Evolutionary conservation across 2,329 filamentous ascomycete species (phyloP).

Genomic region (Apiospora arundinis): DNA sequence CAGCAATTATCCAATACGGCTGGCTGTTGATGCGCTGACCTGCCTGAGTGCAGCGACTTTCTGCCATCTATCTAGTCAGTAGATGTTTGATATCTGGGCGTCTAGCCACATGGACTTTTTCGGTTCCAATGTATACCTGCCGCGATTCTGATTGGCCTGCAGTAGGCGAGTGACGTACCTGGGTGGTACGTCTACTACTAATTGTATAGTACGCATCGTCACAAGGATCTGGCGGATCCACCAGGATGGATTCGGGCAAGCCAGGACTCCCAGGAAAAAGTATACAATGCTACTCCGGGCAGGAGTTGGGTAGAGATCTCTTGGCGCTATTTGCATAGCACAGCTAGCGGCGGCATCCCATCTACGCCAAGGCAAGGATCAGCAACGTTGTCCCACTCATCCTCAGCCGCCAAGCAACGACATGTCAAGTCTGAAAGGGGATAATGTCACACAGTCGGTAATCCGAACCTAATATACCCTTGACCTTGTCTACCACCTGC

Average conservation of each 20-base stretch:
- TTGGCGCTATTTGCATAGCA: constrained; percentile 2
- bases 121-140: constrained; percentile 3
- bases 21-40: neutral
- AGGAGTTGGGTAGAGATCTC: constrained; percentile 1
- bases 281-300: neutral
- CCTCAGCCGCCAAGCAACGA: constrained; percentile 28
- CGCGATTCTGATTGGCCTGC: neutral
- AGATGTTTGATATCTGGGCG: constrained; percentile 1
- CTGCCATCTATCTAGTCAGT: constrained; percentile 1
- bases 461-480: neutral
- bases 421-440: constrained; percentile 14
- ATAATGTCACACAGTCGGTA: constrained; percentile 22
- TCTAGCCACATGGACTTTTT: neutral
- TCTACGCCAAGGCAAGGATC: constrained; percentile 26
- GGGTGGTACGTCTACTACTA: neutral
- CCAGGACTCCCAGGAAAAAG: neutral
- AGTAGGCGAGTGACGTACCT: constrained; percentile 15
- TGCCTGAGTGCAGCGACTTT: neutral
- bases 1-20: neutral
- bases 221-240: constrained; percentile 2
- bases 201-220: neutral
- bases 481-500: constrained; percentile 7
- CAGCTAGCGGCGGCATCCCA: constrained; percentile 11
- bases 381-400: constrained; percentile 26
- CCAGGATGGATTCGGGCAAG: constrained; percentile 10